phyloP scores from a whole-genome alignment of 1,139 yeast species.

The Meyerozyma carpophila region DNA sequence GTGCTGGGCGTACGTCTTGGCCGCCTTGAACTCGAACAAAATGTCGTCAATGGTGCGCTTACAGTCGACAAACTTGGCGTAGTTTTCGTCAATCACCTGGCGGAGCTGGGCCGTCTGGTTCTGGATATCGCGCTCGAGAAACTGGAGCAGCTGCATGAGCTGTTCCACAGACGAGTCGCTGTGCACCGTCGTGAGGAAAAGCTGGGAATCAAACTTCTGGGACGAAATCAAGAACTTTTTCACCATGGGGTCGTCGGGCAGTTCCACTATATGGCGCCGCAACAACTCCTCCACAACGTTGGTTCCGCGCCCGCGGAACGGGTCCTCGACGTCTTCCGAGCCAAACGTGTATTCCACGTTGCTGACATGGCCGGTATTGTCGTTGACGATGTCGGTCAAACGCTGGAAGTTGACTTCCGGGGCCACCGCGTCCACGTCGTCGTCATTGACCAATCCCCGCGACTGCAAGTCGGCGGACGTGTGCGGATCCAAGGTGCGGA shows the following conservation, averaged over 20 bases:
- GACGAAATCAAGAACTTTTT: constrained; percentile 64
- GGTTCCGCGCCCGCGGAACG: constrained; percentile 47
- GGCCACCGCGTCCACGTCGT: constrained; percentile 2
- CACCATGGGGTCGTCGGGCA: constrained; percentile 37
- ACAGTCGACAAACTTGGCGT: constrained; percentile 67
- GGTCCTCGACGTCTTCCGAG: constrained; percentile 35
- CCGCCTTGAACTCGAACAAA: constrained; percentile 27
- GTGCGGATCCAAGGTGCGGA: constrained; percentile 1
- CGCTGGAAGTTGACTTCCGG: not conserved
- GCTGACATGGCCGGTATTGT: constrained; percentile 1
- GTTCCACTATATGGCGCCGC: constrained; percentile 29
- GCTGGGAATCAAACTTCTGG: constrained; percentile 65
- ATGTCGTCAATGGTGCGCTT: constrained; percentile 51
- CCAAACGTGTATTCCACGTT: constrained; percentile 1
- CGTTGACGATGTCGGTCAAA: constrained; percentile 2
- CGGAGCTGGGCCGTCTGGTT: constrained; percentile 64
- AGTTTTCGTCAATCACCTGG: constrained; percentile 66
- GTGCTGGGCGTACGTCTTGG: constrained; percentile 32
- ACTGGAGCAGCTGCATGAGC: constrained; percentile 49
- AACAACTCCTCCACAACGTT: constrained; percentile 40
- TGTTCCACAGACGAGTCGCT: constrained; percentile 63
- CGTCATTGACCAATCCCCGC: not conserved
- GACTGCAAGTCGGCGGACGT: not conserved
- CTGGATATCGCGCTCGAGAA: constrained; percentile 56
- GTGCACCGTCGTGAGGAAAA: constrained; percentile 67